Evolutionary conservation across 208 protist species (phyloP).

Genomic region (Borovskyia barvae): DNA sequence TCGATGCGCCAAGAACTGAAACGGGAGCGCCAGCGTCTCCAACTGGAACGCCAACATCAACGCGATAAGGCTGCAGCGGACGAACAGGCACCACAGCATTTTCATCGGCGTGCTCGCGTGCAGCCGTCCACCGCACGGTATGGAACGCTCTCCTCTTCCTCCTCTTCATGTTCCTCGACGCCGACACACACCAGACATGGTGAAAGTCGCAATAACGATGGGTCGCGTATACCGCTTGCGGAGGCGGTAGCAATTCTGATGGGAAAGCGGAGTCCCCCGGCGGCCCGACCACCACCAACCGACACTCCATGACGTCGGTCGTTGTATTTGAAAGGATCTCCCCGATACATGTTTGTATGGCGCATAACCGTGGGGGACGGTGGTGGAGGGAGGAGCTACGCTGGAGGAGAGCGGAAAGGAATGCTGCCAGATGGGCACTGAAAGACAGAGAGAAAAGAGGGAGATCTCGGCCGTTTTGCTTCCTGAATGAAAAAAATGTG

Average conservation of each 20-base stretch:
- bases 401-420: no score
- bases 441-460: no score
- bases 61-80: background rate
- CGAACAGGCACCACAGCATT: background rate
- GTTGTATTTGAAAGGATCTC: no score
- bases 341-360: no score
- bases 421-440: no score
- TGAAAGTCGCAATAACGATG: background rate
- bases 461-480: no score
- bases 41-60: slow-evolving; percentile 8
- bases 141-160: slow-evolving; percentile 5
- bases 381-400: no score
- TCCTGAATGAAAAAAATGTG: no score
- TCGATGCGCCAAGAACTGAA: slow-evolving; percentile 31
- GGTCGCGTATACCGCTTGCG: slow-evolving; percentile 35
- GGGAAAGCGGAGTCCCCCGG: slow-evolving; percentile 26
- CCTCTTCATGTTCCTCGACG: slow-evolving; percentile 2
- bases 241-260: slow-evolving; percentile 51
- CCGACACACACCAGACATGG: no score
- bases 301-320: no score
- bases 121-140: background rate
- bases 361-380: no score
- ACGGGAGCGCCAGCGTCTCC: slow-evolving; percentile 24
- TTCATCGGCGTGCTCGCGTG: slow-evolving; percentile 1
- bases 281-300: background rate